These are phyloP conservation scores for Pharus latifolius DNA, from an alignment of 176 grass and related monocot genomes.

Conservation along the genomic window DNA sequence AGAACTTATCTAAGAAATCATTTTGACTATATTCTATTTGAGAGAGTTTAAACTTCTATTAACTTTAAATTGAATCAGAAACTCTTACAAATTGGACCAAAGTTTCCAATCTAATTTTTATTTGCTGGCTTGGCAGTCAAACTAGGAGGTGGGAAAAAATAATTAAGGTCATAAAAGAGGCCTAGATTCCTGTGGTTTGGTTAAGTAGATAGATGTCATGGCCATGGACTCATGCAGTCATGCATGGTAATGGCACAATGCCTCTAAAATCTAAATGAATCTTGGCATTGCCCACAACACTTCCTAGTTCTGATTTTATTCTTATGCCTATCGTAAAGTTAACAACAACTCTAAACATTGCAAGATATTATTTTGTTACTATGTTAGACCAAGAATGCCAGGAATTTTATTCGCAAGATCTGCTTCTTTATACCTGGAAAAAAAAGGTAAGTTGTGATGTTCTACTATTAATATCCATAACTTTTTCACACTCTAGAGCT, in stretches of 20 bases:
- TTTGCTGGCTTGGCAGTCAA: neutral
- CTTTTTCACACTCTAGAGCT: too few relatives aligned
- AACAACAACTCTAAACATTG: neutral
- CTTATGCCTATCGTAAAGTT: neutral
- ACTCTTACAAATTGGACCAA: too few relatives aligned
- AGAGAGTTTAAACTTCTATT: too few relatives aligned
- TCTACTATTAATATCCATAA: too few relatives aligned
- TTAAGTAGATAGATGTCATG: neutral
- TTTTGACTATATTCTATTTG: too few relatives aligned
- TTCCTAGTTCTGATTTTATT: neutral
- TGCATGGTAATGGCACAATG: neutral
- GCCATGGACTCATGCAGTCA: neutral
- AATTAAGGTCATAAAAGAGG: neutral
- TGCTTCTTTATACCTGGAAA: neutral
- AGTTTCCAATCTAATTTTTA: too few relatives aligned
- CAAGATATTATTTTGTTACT: too few relatives aligned
- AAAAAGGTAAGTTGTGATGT: neutral
- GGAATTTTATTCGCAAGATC: neutral
- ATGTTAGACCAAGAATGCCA: neutral
- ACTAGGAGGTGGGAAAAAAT: neutral
- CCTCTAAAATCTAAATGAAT: neutral
- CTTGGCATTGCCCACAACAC: neutral
- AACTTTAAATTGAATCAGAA: too few relatives aligned
- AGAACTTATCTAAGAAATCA: too few relatives aligned
- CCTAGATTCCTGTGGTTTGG: neutral